Percentiles rank a stretch among this genome's conserved stretches.
Evolutionary conservation across 257 asterid genomes (phyloP).

Genomic region (Paraleonurus japonicus): DNA sequence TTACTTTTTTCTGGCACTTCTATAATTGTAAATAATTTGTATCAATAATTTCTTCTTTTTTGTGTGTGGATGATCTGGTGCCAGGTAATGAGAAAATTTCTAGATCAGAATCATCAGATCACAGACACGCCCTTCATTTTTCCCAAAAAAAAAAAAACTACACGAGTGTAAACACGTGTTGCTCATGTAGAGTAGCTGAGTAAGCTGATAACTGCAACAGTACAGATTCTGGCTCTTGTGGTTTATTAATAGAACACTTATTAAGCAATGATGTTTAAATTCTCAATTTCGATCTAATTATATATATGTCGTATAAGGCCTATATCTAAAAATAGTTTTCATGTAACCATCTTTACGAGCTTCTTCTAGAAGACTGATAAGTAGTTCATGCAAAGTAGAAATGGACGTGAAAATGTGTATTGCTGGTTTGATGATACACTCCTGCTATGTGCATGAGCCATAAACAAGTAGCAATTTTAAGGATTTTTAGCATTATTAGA

Average conservation of each 20-base stretch:
- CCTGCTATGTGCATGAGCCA: background rate
- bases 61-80: background rate
- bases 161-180: conserved; percentile 1
- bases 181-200: background rate
- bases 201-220: conserved; percentile 11
- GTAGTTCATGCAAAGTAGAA: background rate
- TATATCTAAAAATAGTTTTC: background rate
- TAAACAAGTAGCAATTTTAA: background rate
- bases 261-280: background rate
- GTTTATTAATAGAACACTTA: background rate
- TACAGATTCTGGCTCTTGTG: background rate
- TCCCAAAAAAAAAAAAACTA: conserved; percentile 11
- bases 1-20: conserved; percentile 3
- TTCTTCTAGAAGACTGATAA: background rate
- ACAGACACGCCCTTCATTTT: background rate
- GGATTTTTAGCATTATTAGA: background rate
- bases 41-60: background rate
- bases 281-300: background rate
- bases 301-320: background rate
- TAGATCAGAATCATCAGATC: background rate
- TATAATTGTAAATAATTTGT: background rate
- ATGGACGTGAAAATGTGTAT: background rate
- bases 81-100: background rate
- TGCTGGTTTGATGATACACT: background rate
- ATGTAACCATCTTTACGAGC: background rate